Evolutionary conservation across 139 green algal species (phyloP).

Genomic region (Pleodorina starrii): DNA sequence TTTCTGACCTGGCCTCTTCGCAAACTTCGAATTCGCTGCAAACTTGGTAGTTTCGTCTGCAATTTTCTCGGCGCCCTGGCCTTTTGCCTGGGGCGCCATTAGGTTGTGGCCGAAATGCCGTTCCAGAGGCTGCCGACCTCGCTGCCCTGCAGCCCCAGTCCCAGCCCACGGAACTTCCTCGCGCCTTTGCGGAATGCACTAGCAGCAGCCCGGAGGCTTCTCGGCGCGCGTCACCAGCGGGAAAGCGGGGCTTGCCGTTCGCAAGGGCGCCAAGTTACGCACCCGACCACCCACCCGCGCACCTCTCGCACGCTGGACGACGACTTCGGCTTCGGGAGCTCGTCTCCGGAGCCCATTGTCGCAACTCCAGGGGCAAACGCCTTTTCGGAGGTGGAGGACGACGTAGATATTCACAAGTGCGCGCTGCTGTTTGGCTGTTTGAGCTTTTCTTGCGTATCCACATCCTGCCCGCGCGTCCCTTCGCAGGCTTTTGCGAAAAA

Average conservation of each 20-base stretch:
- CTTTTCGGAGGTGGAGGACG: constrained; percentile 50
- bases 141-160: constrained; percentile 10
- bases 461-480: neutral
- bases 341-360: constrained; percentile 44
- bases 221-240: neutral
- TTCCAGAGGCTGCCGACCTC: constrained; percentile 6
- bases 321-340: constrained; percentile 47
- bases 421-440: neutral
- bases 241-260: constrained; percentile 27
- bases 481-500: constrained; percentile 65
- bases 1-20: neutral
- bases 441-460: neutral
- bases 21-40: neutral
- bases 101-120: constrained; percentile 17
- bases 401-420: constrained; percentile 59
- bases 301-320: constrained; percentile 15
- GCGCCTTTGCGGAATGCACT: constrained; percentile 20
- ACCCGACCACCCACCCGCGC: neutral
- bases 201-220: neutral
- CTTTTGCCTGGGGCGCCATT: constrained; percentile 39
- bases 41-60: neutral
- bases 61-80: constrained; percentile 28
- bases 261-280: constrained; percentile 20
- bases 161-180: constrained; percentile 12
- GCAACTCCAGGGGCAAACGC: constrained; percentile 35